phyloP scores from a whole-genome alignment of 345 rosid species.

The Orychophragmus violaceus region DNA sequence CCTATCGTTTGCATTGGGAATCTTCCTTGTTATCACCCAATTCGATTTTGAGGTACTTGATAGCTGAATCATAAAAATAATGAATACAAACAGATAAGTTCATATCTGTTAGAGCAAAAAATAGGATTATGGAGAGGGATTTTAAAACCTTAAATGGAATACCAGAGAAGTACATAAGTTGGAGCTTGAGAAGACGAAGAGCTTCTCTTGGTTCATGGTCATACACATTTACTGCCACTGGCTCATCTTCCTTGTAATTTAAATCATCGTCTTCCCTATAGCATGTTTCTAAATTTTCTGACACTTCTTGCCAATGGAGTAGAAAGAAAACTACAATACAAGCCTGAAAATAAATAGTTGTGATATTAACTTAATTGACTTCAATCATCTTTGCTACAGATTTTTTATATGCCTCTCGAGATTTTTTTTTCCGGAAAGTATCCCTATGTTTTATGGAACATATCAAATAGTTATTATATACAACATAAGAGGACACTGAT shows the following conservation, averaged over 20 bases:
- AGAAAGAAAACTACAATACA: constrained; percentile 7
- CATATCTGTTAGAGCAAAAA: not conserved
- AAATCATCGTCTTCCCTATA: constrained; percentile 11
- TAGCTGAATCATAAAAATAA: constrained; percentile 32
- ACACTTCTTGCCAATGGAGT: constrained; percentile 9
- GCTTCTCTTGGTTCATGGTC: constrained; percentile 44
- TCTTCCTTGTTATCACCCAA: constrained; percentile 40
- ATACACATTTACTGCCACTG: constrained; percentile 37
- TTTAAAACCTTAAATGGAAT: constrained; percentile 39
- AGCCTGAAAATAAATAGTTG: not conserved
- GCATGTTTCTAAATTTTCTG: constrained; percentile 6
- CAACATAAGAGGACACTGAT: not conserved
- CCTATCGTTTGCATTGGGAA: constrained; percentile 35
- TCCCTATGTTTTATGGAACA: constrained; percentile 38
- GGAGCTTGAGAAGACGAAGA: constrained; percentile 37
- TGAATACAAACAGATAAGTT: constrained; percentile 1
- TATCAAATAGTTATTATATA: not conserved
- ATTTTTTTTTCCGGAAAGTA: constrained; percentile 41
- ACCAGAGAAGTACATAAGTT: constrained; percentile 47
- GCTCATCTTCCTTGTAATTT: constrained; percentile 37
- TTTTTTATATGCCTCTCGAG: constrained; percentile 49
- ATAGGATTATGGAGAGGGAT: not conserved
- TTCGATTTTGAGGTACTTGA: constrained; percentile 43
- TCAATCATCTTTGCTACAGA: constrained; percentile 43
- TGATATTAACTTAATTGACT: constrained; percentile 35